These are phyloP conservation scores for Apostasia ramifera DNA, from an alignment of 106 monocot genomes.

Conservation along the genomic window DNA sequence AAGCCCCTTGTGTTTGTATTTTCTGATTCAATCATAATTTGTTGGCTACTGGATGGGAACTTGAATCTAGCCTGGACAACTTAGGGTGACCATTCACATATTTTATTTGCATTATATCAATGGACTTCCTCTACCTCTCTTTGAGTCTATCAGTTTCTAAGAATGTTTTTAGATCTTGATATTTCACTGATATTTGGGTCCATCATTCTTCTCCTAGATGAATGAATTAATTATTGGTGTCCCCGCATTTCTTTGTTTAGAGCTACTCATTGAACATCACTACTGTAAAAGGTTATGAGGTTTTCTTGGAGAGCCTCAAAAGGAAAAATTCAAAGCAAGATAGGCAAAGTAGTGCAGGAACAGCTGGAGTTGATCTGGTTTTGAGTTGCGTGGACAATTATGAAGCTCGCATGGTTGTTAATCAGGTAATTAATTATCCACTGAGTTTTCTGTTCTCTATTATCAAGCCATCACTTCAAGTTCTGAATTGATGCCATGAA, in stretches of 20 bases:
- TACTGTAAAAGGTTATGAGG: constrained; percentile 89
- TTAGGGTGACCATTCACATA: too few relatives aligned
- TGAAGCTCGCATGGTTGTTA: constrained; percentile 99
- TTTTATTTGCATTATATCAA: too few relatives aligned
- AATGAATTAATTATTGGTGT: neutral
- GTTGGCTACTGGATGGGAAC: too few relatives aligned
- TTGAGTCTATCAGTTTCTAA: too few relatives aligned
- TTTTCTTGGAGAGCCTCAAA: constrained; percentile 73
- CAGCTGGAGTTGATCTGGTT: constrained; percentile 80
- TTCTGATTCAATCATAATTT: too few relatives aligned
- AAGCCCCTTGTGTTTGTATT: too few relatives aligned
- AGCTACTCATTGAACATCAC: constrained; percentile 98
- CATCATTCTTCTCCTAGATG: neutral
- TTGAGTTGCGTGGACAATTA: constrained; percentile 98
- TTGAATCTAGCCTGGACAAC: too few relatives aligned
- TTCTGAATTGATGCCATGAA: neutral
- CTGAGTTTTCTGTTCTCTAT: neutral
- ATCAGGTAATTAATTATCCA: constrained; percentile 49
- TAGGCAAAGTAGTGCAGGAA: constrained; percentile 18
- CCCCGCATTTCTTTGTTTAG: constrained; percentile 22
- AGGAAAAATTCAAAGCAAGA: constrained; percentile 18
- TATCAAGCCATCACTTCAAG: neutral
- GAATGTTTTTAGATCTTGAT: too few relatives aligned
- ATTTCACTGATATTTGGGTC: too few relatives aligned
- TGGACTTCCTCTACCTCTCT: too few relatives aligned